These are phyloP conservation scores for Xanthoconium purpureum DNA, from an alignment of 768 basidiomycete genomes.

Conservation along the genomic window DNA sequence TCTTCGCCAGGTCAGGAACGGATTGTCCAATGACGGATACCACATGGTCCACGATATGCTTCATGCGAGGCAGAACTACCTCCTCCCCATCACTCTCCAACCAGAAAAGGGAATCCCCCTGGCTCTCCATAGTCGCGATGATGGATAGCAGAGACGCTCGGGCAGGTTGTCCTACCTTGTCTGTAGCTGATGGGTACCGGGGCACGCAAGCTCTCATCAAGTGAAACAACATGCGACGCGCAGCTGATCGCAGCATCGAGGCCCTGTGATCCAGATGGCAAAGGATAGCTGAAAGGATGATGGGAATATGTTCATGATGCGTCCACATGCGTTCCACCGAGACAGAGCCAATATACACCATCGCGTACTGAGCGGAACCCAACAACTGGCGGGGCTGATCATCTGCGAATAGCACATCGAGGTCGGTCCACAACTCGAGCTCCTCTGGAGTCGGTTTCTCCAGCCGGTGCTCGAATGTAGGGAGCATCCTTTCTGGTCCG, in stretches of 20 bases:
- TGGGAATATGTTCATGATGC: constrained; percentile 61
- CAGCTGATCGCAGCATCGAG: constrained; percentile 63
- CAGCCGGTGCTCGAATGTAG: constrained; percentile 68
- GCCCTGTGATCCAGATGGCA: constrained; percentile 80
- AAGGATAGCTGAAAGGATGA: constrained; percentile 75
- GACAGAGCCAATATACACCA: constrained; percentile 78
- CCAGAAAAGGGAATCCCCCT: constrained; percentile 63
- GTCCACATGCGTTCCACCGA: constrained; percentile 78
- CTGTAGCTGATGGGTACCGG: constrained; percentile 69
- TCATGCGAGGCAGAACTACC: constrained; percentile 65
- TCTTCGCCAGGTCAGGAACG: constrained; percentile 62
- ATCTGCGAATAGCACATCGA: constrained; percentile 67
- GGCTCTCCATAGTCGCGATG: constrained; percentile 54
- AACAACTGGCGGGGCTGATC: constrained; percentile 67
- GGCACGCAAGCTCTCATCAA: constrained; percentile 78
- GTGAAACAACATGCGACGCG: constrained; percentile 81
- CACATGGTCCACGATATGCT: constrained; percentile 60
- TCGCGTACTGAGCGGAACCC: constrained; percentile 84
- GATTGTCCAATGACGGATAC: constrained; percentile 67
- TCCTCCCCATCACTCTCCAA: constrained; percentile 60
- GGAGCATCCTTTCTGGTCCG: constrained; percentile 82
- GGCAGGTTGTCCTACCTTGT: constrained; percentile 48
- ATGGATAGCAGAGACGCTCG: constrained; percentile 48
- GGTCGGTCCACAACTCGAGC: constrained; percentile 74
- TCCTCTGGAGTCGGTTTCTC: constrained; percentile 59